A percentile compares a stretch with the other conserved stretches of the same genome.
Conservation (phyloP, 306 rosid species). For the Begonia loranthoides region DNA sequence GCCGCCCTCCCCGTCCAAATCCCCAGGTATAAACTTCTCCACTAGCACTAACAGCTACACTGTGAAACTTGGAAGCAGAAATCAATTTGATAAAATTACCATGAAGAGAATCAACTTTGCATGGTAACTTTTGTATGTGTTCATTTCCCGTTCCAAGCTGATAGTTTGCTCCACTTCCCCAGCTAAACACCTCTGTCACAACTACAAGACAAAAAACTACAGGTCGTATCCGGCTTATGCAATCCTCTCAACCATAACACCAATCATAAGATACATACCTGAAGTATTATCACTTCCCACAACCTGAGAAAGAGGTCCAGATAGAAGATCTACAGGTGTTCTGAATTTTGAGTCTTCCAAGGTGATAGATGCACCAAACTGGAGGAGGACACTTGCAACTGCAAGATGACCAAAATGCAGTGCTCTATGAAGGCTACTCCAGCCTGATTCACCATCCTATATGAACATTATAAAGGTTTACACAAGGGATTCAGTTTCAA, state of each 20-base stretch:
- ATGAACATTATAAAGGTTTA: constrained; percentile 3
- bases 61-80: constrained; percentile 90
- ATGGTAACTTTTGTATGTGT: constrained; percentile 75
- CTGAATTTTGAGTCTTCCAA: constrained; percentile 78
- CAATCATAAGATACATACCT: constrained; percentile 25
- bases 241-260: constrained; percentile 8
- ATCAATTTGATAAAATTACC: constrained; percentile 50
- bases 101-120: constrained; percentile 79
- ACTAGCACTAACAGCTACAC: constrained; percentile 66
- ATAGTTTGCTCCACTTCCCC: constrained; percentile 96
- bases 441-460: constrained; percentile 96
- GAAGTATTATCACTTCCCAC: constrained; percentile 38
- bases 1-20: constrained; percentile 95
- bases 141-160: constrained; percentile 99
- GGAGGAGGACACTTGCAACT: constrained; percentile 74
- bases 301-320: constrained; percentile 67
- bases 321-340: constrained; percentile 70
- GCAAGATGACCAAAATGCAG: constrained; percentile 95
- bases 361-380: constrained; percentile 62
- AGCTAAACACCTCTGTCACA: constrained; percentile 75
- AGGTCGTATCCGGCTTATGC: background rate
- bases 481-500: no score
- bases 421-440: constrained; percentile 98
- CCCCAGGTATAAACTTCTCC: constrained; percentile 97
- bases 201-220: constrained; percentile 18